phyloP scores from a whole-genome alignment of 345 rosid species.

The Turnera subulata region DNA sequence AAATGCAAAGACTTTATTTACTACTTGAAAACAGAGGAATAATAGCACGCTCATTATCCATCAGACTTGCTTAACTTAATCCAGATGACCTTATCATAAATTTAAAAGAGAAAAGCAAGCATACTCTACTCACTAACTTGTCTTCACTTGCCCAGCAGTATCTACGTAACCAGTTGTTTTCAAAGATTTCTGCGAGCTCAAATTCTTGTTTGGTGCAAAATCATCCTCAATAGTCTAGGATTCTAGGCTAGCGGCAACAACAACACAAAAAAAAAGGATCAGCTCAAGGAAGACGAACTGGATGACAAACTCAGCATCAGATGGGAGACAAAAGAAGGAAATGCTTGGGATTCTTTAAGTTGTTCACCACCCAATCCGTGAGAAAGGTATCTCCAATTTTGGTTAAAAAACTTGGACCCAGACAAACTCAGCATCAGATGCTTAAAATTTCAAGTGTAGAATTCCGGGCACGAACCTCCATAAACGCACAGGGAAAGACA shows the following conservation, averaged over 20 bases:
- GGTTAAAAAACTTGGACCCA: no score
- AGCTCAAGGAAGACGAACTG: neutral
- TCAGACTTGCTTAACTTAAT: neutral
- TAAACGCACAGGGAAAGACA: no score
- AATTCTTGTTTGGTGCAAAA: conserved; percentile 30
- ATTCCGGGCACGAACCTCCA: no score
- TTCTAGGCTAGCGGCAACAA: conserved; percentile 82
- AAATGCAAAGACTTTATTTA: neutral
- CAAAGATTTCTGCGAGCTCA: conserved; percentile 34
- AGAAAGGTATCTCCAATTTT: no score
- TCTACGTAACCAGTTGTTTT: conserved; percentile 45
- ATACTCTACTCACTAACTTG: conserved; percentile 74
- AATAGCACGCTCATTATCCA: neutral
- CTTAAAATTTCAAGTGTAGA: no score
- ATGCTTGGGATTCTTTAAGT: no score
- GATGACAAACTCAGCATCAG: neutral
- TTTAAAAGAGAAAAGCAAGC: conserved; percentile 8
- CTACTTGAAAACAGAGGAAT: neutral
- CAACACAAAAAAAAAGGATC: conserved; percentile 17
- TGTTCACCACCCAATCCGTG: no score
- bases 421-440: no score
- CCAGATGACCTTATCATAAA: neutral
- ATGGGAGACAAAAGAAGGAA: no score
- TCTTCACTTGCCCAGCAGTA: conserved; percentile 50
- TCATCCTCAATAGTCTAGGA: conserved; percentile 68